phyloP scores from a whole-genome alignment of 495 filamentous ascomycete genomes.

The Apiosordaria backusii region DNA sequence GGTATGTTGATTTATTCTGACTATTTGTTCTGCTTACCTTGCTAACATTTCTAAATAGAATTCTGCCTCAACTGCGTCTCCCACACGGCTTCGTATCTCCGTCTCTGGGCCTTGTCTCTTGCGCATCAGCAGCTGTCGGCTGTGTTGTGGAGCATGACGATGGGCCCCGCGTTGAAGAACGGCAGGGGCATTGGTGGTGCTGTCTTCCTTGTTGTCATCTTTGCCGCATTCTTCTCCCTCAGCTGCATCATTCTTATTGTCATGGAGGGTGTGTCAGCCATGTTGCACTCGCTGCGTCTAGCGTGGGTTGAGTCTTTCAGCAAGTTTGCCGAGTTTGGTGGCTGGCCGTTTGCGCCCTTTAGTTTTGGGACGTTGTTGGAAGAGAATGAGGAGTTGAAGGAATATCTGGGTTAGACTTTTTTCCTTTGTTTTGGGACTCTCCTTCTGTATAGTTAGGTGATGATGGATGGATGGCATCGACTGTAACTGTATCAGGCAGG shows the following conservation, averaged over 20 bases:
- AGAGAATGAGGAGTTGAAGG: slow-evolving; percentile 61
- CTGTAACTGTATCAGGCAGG: background rate
- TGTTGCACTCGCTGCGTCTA: slow-evolving; percentile 79
- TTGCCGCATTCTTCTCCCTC: slow-evolving; percentile 84
- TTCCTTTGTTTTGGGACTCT: slow-evolving; percentile 3
- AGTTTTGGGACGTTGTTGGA: slow-evolving; percentile 85
- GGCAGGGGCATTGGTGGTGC: slow-evolving; percentile 62
- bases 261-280: slow-evolving; percentile 51
- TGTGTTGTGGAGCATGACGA: slow-evolving; percentile 95
- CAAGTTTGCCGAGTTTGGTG: slow-evolving; percentile 97
- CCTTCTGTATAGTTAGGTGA: background rate
- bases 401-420: slow-evolving; percentile 38
- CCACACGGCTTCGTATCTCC: slow-evolving; percentile 97
- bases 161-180: slow-evolving; percentile 66
- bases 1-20: slow-evolving; percentile 49
- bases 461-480: background rate
- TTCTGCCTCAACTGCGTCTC: slow-evolving; percentile 99
- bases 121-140: slow-evolving; percentile 96
- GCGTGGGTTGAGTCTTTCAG: slow-evolving; percentile 99
- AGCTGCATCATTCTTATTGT: slow-evolving; percentile 70
- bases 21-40: slow-evolving; percentile 10
- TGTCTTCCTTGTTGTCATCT: slow-evolving; percentile 72
- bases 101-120: slow-evolving; percentile 95
- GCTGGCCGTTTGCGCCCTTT: slow-evolving; percentile 87
- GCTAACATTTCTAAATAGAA: slow-evolving; percentile 48